Base-by-base conservation (phyloP, 2,329 filamentous ascomycete genomes). In the Fusarium sp. region DNA sequence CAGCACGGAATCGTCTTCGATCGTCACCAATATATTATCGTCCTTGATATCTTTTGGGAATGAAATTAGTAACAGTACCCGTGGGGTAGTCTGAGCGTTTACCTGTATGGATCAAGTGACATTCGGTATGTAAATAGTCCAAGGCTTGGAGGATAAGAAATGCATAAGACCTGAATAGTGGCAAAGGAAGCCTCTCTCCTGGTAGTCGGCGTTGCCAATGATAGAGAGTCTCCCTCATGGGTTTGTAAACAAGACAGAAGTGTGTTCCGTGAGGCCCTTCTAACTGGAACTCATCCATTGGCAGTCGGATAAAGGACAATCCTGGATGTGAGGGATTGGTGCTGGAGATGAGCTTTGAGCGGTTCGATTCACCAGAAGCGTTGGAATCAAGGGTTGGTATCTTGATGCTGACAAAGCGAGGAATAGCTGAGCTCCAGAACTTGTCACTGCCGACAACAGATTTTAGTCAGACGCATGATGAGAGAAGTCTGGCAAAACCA, bases 1-100 rank as follows among this genome's bases (percentile, higher is more conserved):
- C 24, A 78, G 12, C 7, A 77, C 65, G 17, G 28, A 26, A 44
- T 71, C 62, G 47, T 71, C 38, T 47, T 78, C 74, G 32, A 75
- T 62, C 8, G 73, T 78, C 8, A 75, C 44, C 68, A 77, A 63
- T n/a, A 77, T 75, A 41, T 77, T 77, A 22, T 76, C 71, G 18
- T 74, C 69, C 57, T 78, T 75, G 32, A 76, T 75, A 35, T 74
- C 76, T 77, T 75, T 24, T 35, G 3, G 13, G 24, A 28, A 9
- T 30, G 22, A 4, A 12, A 15, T 66, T 17, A 73, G 54, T 14
- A 1, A 8, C 0, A 51, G 36, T 10, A 26, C 11, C 36, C 4
- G 10, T 14, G 0, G 5, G 7, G 20, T n/a, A 11, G 6, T 35
- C 20, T 24, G 2, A 28, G 30, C 8, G 8, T 47, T 57, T 66